These are phyloP conservation scores for Diaporthe eres DNA, from an alignment of 2,329 filamentous ascomycete species.

Conservation along the genomic window DNA sequence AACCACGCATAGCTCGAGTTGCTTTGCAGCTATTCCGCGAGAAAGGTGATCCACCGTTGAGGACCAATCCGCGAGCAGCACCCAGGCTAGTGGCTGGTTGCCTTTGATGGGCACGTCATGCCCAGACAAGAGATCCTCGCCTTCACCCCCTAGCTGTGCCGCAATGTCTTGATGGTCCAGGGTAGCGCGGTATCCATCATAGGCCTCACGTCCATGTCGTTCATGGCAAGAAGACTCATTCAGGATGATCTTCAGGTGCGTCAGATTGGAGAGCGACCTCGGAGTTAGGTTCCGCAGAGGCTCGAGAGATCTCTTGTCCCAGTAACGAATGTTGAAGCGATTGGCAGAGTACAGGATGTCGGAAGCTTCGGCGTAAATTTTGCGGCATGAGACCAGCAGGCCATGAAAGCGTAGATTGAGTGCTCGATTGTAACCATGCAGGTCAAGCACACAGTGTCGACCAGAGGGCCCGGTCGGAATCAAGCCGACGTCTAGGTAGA, in stretches of 20 bases:
- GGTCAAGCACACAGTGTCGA: background rate
- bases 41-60: background rate
- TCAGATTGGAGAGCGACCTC: background rate
- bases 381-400: background rate
- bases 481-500: background rate
- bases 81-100: background rate
- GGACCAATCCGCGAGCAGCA: background rate
- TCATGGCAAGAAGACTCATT: background rate
- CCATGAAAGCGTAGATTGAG: background rate
- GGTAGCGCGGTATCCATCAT: background rate
- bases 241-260: background rate
- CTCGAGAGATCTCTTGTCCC: background rate
- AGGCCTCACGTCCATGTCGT: background rate
- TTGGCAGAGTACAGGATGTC: background rate
- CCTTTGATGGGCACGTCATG: background rate
- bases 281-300: background rate
- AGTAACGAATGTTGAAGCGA: background rate
- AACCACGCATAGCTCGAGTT: background rate
- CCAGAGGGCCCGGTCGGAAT: background rate
- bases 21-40: background rate
- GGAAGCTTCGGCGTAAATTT: background rate
- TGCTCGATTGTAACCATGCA: background rate
- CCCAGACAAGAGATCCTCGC: background rate
- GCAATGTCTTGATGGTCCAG: background rate
- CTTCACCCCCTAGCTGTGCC: no score